These are phyloP conservation scores for Phaeosphaeria sp. DNA, from an alignment of 2,329 filamentous ascomycete genomes.

Conservation along the genomic window DNA sequence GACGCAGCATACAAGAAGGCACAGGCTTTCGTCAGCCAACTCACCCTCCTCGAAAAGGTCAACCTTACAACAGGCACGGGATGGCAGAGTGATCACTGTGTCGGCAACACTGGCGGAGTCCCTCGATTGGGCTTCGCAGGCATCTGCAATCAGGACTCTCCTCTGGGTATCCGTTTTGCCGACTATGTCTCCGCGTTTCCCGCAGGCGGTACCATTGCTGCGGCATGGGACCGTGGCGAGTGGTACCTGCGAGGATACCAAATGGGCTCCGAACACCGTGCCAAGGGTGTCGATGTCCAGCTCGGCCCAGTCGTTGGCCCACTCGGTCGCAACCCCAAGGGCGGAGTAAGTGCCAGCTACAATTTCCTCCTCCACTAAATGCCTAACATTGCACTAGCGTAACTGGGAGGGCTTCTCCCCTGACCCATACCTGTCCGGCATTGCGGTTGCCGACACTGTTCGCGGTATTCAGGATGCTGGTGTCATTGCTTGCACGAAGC, in stretches of 20 bases:
- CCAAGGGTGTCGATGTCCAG: slow-evolving; percentile 76
- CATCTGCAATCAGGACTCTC: slow-evolving; percentile 87
- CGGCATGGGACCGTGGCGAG: slow-evolving; percentile 79
- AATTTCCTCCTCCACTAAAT: slow-evolving; percentile 34
- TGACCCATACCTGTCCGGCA: slow-evolving; percentile 77
- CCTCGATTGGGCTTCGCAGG: slow-evolving; percentile 73
- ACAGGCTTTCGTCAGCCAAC: slow-evolving; percentile 77
- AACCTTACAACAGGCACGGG: slow-evolving; percentile 92
- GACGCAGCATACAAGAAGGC: slow-evolving; percentile 77
- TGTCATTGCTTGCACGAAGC: slow-evolving; percentile 74
- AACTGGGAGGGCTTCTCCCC: slow-evolving; percentile 63
- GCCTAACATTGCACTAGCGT: slow-evolving; percentile 18
- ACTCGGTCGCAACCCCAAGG: slow-evolving; percentile 70
- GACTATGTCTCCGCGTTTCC: slow-evolving; percentile 86
- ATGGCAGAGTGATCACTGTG: slow-evolving; percentile 61
- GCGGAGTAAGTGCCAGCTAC: slow-evolving; percentile 63
- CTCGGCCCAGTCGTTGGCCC: slow-evolving; percentile 81
- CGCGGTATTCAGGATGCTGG: slow-evolving; percentile 82
- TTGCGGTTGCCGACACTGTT: slow-evolving; percentile 74
- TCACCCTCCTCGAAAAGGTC: slow-evolving; percentile 88
- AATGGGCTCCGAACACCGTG: slow-evolving; percentile 77
- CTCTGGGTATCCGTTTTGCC: slow-evolving; percentile 76
- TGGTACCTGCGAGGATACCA: slow-evolving; percentile 72
- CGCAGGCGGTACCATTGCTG: slow-evolving; percentile 77
- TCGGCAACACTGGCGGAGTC: slow-evolving; percentile 75